Conservation (phyloP, 1,284 basidiomycete species). For the Somion occarium region DNA sequence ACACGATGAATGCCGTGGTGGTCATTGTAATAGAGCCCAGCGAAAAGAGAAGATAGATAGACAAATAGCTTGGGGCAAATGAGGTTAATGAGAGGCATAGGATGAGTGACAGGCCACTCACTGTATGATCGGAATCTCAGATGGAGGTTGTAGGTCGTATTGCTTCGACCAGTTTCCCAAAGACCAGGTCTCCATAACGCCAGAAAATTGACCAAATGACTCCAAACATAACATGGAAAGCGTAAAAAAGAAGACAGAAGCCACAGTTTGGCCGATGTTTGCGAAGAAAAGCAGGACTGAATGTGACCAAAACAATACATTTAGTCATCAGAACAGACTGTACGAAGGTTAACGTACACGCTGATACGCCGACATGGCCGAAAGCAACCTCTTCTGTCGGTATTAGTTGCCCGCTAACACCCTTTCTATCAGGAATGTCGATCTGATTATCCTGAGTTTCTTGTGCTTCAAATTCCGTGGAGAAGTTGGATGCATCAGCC, state of each 20-base stretch:
- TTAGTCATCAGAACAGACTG: constrained; percentile 10
- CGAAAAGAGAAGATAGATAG: constrained; percentile 35
- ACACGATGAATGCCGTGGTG: constrained; percentile 24
- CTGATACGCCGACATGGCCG: constrained; percentile 43
- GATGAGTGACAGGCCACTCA: too few relatives aligned
- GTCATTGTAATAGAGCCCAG: constrained; percentile 22
- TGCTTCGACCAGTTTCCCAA: constrained; percentile 19
- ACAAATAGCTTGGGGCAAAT: constrained; percentile 32
- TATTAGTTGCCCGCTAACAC: constrained; percentile 40
- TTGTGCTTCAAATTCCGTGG: too few relatives aligned
- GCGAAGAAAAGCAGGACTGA: constrained; percentile 12
- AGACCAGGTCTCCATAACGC: constrained; percentile 16
- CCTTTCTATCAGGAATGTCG: too few relatives aligned
- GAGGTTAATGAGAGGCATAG: neutral
- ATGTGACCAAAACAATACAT: too few relatives aligned
- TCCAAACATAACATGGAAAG: constrained; percentile 23
- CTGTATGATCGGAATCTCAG: constrained; percentile 7
- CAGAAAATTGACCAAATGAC: constrained; percentile 19
- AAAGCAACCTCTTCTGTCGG: constrained; percentile 52
- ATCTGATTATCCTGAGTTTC: too few relatives aligned
- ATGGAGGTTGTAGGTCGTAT: constrained; percentile 18
- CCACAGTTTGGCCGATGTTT: neutral
- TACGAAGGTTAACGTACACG: constrained; percentile 22
- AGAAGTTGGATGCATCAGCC: too few relatives aligned
- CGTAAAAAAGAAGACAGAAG: neutral